A percentile compares a stretch with the other conserved stretches of the same genome.
Evolutionary conservation across 2,329 filamentous ascomycete species (phyloP).

Genomic region (Chaetomium globosum): DNA sequence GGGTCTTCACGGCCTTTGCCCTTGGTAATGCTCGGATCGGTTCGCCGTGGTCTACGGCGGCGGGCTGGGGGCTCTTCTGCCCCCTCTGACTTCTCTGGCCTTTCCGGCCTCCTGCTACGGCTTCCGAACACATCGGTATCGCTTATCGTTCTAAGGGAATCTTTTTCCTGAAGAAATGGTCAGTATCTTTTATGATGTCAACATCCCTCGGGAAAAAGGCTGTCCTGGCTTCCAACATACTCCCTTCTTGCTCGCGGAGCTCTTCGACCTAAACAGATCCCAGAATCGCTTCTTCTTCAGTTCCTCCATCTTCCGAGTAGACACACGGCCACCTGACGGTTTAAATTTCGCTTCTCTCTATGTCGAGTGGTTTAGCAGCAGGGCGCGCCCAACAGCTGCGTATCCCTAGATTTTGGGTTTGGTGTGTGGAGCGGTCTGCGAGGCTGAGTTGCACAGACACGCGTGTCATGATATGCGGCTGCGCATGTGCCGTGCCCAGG

Average conservation of each 20-base stretch:
- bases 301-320: constrained; percentile 32
- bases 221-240: constrained; percentile 35
- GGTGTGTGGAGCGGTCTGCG: constrained; percentile 26
- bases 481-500: constrained; percentile 16
- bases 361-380: neutral
- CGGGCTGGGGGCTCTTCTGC: constrained; percentile 34
- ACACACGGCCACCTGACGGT: neutral
- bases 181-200: constrained; percentile 7
- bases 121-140: constrained; percentile 42
- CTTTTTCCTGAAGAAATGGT: constrained; percentile 39
- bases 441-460: constrained; percentile 27
- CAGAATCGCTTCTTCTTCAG: constrained; percentile 51
- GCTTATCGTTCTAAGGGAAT: constrained; percentile 40
- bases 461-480: constrained; percentile 24
- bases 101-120: constrained; percentile 26
- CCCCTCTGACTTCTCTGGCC: constrained; percentile 22
- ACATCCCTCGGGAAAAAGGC: too few relatives aligned
- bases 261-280: constrained; percentile 55
- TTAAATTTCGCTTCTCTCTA: neutral
- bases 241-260: constrained; percentile 46
- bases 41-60: constrained; percentile 49
- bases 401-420: constrained; percentile 14
- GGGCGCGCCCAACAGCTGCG: constrained; percentile 6
- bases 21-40: constrained; percentile 45
- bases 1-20: constrained; percentile 46